phyloP scores from a whole-genome alignment of 768 basidiomycete genomes.

The Rubroboletus pulcherrimus region DNA sequence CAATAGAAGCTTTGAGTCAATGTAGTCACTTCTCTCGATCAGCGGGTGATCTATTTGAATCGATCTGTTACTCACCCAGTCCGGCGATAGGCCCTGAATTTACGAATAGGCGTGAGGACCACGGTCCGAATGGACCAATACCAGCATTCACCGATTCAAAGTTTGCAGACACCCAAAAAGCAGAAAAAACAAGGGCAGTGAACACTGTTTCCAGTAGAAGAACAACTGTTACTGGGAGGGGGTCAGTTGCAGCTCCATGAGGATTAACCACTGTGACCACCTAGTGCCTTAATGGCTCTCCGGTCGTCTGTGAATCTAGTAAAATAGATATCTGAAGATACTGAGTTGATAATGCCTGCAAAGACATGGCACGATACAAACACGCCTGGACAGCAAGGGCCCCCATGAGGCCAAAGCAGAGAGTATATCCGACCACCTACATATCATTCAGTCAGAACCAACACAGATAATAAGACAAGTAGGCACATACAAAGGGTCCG shows the following conservation, averaged over 20 bases:
- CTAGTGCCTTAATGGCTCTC: conserved; percentile 11
- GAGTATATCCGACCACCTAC: conserved; percentile 16
- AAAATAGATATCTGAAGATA: conserved; percentile 17
- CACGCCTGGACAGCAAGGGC: conserved; percentile 14
- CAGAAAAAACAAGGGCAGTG: conserved; percentile 8
- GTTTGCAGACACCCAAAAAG: conserved; percentile 9
- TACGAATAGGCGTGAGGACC: too few relatives aligned
- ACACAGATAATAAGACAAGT: neutral
- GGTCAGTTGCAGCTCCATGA: neutral
- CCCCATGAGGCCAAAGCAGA: conserved; percentile 14
- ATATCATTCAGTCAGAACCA: neutral
- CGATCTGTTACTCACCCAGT: conserved; percentile 11
- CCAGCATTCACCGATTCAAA: too few relatives aligned
- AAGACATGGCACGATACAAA: neutral
- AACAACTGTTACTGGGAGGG: conserved; percentile 1
- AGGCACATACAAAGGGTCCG: conserved; percentile 10
- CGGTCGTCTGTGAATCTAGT: conserved; percentile 14
- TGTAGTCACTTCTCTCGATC: conserved; percentile 7
- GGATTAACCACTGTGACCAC: neutral
- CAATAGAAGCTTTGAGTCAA: conserved; percentile 18
- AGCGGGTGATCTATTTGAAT: neutral
- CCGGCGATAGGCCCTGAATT: conserved; percentile 5
- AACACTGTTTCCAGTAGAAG: conserved; percentile 18
- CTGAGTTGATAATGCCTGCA: neutral
- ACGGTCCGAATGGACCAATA: too few relatives aligned